Evolutionary conservation across 2,329 filamentous ascomycete species (phyloP), one percentile per base, ranked within the genome.

Genomic region (Akanthomyces dipterigenus): DNA sequence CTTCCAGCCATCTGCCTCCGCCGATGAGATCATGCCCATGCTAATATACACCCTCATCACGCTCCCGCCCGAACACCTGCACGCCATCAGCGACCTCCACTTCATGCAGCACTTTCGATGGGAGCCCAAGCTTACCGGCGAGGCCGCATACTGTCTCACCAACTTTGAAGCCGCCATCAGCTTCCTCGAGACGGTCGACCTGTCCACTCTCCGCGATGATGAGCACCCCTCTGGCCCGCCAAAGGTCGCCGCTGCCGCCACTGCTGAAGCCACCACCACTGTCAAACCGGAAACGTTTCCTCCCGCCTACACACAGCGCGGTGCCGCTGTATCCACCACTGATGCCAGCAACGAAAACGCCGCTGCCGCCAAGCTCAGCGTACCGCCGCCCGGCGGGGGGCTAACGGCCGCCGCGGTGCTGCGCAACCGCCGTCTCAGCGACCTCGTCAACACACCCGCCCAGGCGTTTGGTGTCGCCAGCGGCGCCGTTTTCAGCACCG

Each of bases 1-100:
- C 67, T 87, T 88, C 63, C 85, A 87, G 64, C 85, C 84, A 20
- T 87, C 93, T 0, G 96, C 95, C 1, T 98, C 95, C 1, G 95
- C 95, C 3, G 95, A 99, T 71, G 95, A 98, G 75, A 96, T 99
- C 60, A 87, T 99, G 72, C 95, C 95, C 0, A 96, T 96, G 73
- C 82, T 99, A 64, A 99, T 99, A 64, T 99, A 96, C 76, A 91
- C 92, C 0, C 83, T 99, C 63, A 96, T 99, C 71, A 97, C 92
- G 3, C 88, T 93, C 49, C 88, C 91, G 0, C 89, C 93, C 0
- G 90, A 95, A 73, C 85, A 88, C 38, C 87, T 98, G 53, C 90
- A 93, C 72, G 88, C 93, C 60, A 91, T 96, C 70, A 98, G 93
- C 78, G 96, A 99, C 72, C 80, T 96, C n/a, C 86, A 89, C 67